A percentile compares a stretch with the other conserved stretches of the same genome.
These are phyloP conservation scores for Phoma sp. DNA, from an alignment of 2,329 filamentous ascomycete species.

Conservation along the genomic window DNA sequence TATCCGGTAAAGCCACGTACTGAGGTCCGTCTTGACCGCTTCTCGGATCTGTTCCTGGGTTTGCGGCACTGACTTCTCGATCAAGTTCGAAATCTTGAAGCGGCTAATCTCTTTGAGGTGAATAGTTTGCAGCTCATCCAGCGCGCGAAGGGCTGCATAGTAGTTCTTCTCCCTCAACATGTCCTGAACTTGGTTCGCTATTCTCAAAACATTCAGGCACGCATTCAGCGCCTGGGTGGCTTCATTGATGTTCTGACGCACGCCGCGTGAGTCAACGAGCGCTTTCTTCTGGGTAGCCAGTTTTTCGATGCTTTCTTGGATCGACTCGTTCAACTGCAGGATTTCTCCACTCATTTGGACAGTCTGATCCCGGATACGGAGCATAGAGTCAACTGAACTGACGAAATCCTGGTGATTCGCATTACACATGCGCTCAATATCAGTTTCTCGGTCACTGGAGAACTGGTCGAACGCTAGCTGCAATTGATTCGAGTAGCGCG, in stretches of 20 bases:
- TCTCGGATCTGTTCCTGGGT: conserved; percentile 94
- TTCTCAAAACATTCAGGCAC: conserved; percentile 87
- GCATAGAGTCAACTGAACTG: conserved; percentile 90
- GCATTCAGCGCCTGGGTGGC: conserved; percentile 87
- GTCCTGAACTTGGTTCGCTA: conserved; percentile 94
- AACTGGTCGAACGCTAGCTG: conserved; percentile 82
- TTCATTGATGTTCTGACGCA: conserved; percentile 95
- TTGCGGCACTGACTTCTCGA: conserved; percentile 92
- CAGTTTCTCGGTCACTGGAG: conserved; percentile 82
- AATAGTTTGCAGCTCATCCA: conserved; percentile 96
- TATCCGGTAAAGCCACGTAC: conserved; percentile 95
- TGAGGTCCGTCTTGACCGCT: conserved; percentile 94
- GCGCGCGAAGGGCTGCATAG: conserved; percentile 89
- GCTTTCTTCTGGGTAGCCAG: conserved; percentile 93
- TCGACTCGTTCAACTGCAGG: conserved; percentile 88
- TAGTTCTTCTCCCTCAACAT: conserved; percentile 92
- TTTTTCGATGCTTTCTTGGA: conserved; percentile 93
- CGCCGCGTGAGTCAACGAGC: conserved; percentile 87
- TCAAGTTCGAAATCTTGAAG: conserved; percentile 93
- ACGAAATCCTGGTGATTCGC: conserved; percentile 98
- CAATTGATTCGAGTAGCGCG: conserved; percentile 76
- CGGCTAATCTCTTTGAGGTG: conserved; percentile 93
- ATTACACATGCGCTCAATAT: conserved; percentile 93
- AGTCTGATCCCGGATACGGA: conserved; percentile 88
- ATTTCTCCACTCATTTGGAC: conserved; percentile 90